Evolutionary conservation across 1,284 basidiomycete genomes (phyloP), one percentile per base, ranked within the genome.

Genomic region (Gymnopus androsaceus): DNA sequence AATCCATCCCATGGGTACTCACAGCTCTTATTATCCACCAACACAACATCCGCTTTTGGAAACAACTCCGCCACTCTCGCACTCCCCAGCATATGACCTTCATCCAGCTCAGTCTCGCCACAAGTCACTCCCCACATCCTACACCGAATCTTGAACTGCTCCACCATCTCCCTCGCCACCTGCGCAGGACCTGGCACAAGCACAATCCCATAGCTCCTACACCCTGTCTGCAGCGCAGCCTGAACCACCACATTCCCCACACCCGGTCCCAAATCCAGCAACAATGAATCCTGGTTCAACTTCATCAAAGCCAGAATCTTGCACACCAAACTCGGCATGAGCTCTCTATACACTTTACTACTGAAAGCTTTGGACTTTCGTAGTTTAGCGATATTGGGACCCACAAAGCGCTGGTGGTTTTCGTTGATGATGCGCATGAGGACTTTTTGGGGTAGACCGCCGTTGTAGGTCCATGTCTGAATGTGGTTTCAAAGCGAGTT

Each of bases 181-280:
- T 78, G 74, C 2, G 88, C 86, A 1, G 88, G 87, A 28, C 76
- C 78, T 15, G 76, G 75, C 75, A 85, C 79, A 15, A 82, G 66
- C 69, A 92, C 88, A 46, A 92, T 79, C 2, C 89, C 89, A 64
- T 83, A 90, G 60, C 85, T 83, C 57, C 65, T 77, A 68, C 89
- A 92, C 0, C 89, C 89, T 0, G 85, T 85, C 66, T 90, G 85
- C 59, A 92, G 72, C 52, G 84, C 84, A 5, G 85, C 87, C 63
- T 92, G 89, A 5, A 87, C 71, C 12, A 87, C 80, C n/a, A 90
- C 85, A 64, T 91, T 90, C 5, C 85, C 89, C 7, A 92, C 89
- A 1, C 89, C 89, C 3, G 83, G 86, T 11, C 89, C 89, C n/a
- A 92, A 77, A 66, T 92, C 89, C 51, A 92, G 66, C 64, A 92